phyloP scores from a whole-genome alignment of 148 eudicot species.

The Dysphania ambrosioides region DNA sequence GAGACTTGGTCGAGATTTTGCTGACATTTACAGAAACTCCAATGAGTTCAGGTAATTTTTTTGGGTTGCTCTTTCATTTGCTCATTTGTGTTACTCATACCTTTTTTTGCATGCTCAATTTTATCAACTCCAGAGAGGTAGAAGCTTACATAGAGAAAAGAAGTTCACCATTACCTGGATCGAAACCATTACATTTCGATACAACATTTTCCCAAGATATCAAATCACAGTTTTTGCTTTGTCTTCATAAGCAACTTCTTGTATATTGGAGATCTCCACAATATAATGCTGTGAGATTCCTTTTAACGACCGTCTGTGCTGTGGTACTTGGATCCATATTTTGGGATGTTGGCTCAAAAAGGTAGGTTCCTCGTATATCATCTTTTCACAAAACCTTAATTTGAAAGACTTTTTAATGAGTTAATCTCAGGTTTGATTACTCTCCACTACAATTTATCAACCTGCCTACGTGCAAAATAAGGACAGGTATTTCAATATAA shows the following conservation, averaged over 20 bases:
- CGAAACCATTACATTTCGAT: constrained; percentile 51
- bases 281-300: constrained; percentile 77
- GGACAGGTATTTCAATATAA: background rate
- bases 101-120: background rate
- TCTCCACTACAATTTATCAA: background rate
- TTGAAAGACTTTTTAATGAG: too few species aligned
- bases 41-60: constrained; percentile 55
- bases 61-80: background rate
- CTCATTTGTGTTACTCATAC: background rate
- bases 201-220: constrained; percentile 51
- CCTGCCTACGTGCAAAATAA: background rate
- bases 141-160: constrained; percentile 52
- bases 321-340: constrained; percentile 63
- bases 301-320: constrained; percentile 57
- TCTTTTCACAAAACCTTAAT: background rate
- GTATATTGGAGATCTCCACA: constrained; percentile 88
- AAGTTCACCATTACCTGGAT: constrained; percentile 55
- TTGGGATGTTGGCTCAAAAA: constrained; percentile 73
- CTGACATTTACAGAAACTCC: constrained; percentile 56
- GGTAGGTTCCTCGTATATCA: constrained; percentile 36
- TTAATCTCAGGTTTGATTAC: too few species aligned
- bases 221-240: constrained; percentile 55
- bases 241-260: constrained; percentile 68
- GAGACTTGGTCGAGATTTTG: constrained; percentile 63
- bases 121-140: constrained; percentile 44